Evolutionary conservation across 345 rosid species (phyloP).

Genomic region (Melastoma malabathricum): DNA sequence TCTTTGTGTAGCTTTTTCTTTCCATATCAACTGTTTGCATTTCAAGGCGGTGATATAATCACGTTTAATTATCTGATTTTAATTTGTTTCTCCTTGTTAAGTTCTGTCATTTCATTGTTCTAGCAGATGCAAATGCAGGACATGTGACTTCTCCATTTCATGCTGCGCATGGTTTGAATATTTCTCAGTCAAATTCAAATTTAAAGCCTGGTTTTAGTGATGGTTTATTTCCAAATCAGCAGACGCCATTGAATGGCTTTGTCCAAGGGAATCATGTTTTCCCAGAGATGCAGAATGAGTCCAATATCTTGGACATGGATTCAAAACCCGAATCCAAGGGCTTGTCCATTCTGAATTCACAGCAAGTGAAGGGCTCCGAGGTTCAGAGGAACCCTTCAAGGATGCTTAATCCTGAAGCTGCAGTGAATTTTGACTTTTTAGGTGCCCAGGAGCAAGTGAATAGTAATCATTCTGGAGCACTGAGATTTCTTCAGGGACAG

Average conservation of each 20-base stretch:
- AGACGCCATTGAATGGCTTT: constrained; percentile 11
- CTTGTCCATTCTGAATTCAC: constrained; percentile 3
- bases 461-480: constrained; percentile 16
- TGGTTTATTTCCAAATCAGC: constrained; percentile 12
- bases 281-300: constrained; percentile 8
- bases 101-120: neutral
- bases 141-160: constrained; percentile 10
- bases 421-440: constrained; percentile 23
- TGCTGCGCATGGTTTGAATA: constrained; percentile 7
- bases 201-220: constrained; percentile 15
- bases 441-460: constrained; percentile 27
- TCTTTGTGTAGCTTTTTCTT: too few species aligned
- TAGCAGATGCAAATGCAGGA: constrained; percentile 17
- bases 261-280: constrained; percentile 12
- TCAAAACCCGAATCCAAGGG: constrained; percentile 5
- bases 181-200: constrained; percentile 14
- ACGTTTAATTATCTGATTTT: too few species aligned
- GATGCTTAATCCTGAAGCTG: constrained; percentile 15
- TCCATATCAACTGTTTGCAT: too few species aligned
- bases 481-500: constrained; percentile 30
- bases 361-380: constrained; percentile 5
- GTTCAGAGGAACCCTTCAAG: constrained; percentile 13
- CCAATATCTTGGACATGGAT: constrained; percentile 5
- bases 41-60: too few species aligned
- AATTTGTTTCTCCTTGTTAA: too few species aligned